Evolutionary conservation across 495 filamentous ascomycete species (phyloP).

Genomic region (Parathielavia appendiculata): DNA sequence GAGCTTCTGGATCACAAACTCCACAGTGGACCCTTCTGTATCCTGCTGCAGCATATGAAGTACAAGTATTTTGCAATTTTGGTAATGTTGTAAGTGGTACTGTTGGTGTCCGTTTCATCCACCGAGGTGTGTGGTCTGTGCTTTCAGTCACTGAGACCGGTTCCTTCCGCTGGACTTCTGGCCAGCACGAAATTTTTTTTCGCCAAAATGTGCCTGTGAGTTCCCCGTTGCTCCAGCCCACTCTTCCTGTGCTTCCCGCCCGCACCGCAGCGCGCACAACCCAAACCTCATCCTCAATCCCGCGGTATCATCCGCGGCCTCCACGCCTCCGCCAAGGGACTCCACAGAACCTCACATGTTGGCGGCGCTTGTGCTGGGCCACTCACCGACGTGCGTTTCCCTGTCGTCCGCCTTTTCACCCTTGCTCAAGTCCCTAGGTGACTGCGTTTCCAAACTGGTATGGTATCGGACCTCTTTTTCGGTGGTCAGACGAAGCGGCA

Average conservation of each 20-base stretch:
- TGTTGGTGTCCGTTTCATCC: neutral
- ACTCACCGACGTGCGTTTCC: conserved; percentile 23
- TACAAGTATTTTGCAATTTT: too few relatives aligned
- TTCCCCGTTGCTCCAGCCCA: neutral
- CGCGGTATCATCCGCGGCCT: conserved; percentile 21
- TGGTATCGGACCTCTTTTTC: conserved; percentile 15
- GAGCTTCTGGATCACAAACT: too few relatives aligned
- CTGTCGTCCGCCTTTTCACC: conserved; percentile 17
- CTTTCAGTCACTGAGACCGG: neutral
- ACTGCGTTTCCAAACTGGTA: conserved; percentile 15
- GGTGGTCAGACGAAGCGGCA: conserved; percentile 20
- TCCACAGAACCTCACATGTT: conserved; percentile 30
- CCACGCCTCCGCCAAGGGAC: conserved; percentile 28
- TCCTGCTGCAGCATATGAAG: too few relatives aligned
- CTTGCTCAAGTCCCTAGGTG: conserved; percentile 18
- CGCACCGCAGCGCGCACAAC: conserved; percentile 7
- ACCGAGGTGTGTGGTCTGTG: neutral
- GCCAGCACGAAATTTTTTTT: conserved; percentile 1
- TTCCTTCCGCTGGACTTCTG: conserved; percentile 15
- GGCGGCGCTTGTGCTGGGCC: conserved; percentile 22
- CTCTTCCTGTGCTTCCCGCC: conserved; percentile 9
- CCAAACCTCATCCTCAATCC: conserved; percentile 10
- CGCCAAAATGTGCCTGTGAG: neutral
- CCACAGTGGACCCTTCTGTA: too few relatives aligned
- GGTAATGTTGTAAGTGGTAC: too few relatives aligned